Evolutionary conservation across 2,329 filamentous ascomycete genomes (phyloP).

Genomic region (Cladosporium sp.): DNA sequence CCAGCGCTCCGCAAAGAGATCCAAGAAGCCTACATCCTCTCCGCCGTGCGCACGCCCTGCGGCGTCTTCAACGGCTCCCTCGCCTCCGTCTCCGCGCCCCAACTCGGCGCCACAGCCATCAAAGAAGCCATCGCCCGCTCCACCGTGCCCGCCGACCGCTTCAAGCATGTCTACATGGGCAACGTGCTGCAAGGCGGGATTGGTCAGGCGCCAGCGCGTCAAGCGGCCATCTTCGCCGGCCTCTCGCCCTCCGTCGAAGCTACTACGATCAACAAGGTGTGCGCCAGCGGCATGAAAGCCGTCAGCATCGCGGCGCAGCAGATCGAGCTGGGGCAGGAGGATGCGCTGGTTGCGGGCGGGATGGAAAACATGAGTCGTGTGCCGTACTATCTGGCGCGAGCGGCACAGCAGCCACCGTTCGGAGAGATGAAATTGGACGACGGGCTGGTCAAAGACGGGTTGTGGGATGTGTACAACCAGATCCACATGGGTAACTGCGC

Average conservation of each 20-base stretch:
- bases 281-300: conserved; percentile 90
- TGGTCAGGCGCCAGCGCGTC: conserved; percentile 87
- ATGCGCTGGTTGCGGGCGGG: conserved; percentile 86
- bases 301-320: conserved; percentile 88
- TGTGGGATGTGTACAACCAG: conserved; percentile 95
- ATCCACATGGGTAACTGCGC: conserved; percentile 98
- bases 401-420: conserved; percentile 78
- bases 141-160: conserved; percentile 71
- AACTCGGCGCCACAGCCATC: conserved; percentile 86
- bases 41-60: conserved; percentile 83
- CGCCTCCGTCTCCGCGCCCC: conserved; percentile 75
- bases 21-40: conserved; percentile 90
- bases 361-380: conserved; percentile 98
- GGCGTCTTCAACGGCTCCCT: conserved; percentile 97
- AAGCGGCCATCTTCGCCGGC: conserved; percentile 85
- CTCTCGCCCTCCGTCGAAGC: conserved; percentile 78
- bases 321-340: conserved; percentile 84
- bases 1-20: conserved; percentile 58
- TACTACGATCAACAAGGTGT: conserved; percentile 96
- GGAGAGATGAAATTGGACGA: conserved; percentile 86
- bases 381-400: conserved; percentile 82
- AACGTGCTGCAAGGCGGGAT: conserved; percentile 82
- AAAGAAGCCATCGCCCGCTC: conserved; percentile 87
- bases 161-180: conserved; percentile 95
- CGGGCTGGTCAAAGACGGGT: conserved; percentile 86